Evolutionary conservation across 768 basidiomycete species (phyloP), one percentile per base, ranked within the genome.

Genomic region (Sistotremastrum suecicum): DNA sequence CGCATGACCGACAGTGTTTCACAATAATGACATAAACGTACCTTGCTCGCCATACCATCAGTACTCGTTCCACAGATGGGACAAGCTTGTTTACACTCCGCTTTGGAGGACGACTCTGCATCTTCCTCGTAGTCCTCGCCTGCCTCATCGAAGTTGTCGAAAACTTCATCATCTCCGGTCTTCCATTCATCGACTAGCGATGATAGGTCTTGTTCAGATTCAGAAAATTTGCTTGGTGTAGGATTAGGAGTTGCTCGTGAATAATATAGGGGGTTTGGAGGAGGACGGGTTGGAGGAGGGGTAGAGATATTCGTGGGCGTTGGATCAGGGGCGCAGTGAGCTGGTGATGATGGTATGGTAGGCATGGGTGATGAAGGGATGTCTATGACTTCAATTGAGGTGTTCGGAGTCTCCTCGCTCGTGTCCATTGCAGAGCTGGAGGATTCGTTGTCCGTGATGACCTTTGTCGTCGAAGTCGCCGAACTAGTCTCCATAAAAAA

Each of bases 91-190:
- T 50, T 49, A 12, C 29, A 44, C 34, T 44, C 44, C 39, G 20
- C 39, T 46, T 50, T 40, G 51, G 54, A 7, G 50, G 57, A 10
- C 57, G 46, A 2, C 50, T 68, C 54, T 12, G 47, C 55, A 7
- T 60, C 52, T 28, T 60, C 58, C 3, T 56, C 51, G 29, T 55
- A 53, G 35, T 56, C 53, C 12, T 61, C 62, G 8, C 54, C 55
- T 7, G 51, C 54, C 9, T 63, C 57, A 11, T 60, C 62, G 12
- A 49, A 37, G 28, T 39, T 50, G 41, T 54, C 46, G 47, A 58
- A 60, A 5, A 70, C 58, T 58, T 81, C 87, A 51, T 89, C 87
- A 52, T 88, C 85, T 7, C 75, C 83, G 54, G 66, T 76, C 38
- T 66, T 74, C 84, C 85, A 87, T 5, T 77, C 76, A 33, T 71